phyloP scores from a whole-genome alignment of 257 asterid species.

The Ehretia macrophylla region DNA sequence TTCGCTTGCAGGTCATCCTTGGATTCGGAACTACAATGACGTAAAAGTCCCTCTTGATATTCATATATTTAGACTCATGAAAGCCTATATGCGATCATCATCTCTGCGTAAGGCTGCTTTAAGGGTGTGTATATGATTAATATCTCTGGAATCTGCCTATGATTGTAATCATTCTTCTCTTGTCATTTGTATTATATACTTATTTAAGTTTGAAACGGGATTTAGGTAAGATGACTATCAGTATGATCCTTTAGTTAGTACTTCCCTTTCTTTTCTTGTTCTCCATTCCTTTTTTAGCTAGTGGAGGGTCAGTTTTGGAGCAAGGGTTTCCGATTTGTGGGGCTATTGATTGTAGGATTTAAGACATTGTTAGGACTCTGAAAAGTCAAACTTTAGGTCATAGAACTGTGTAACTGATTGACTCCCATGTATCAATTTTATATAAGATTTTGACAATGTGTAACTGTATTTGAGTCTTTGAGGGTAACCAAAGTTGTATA shows the following conservation, averaged over 20 bases:
- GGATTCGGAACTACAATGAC: slow-evolving; percentile 42
- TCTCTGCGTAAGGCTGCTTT: slow-evolving; percentile 70
- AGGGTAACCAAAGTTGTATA: too few relatives aligned
- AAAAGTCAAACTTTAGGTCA: too few relatives aligned
- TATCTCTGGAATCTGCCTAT: not conserved
- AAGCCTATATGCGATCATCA: slow-evolving; percentile 60
- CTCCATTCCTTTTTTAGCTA: too few relatives aligned
- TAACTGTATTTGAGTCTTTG: too few relatives aligned
- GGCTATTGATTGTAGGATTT: too few relatives aligned
- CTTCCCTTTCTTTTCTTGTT: not conserved
- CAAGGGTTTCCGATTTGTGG: too few relatives aligned
- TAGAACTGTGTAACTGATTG: too few relatives aligned
- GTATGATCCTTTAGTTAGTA: too few relatives aligned
- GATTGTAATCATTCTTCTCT: slow-evolving; percentile 1
- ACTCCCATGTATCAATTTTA: too few relatives aligned
- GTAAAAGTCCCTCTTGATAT: slow-evolving; percentile 42
- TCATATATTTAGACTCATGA: slow-evolving; percentile 50
- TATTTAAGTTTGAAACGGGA: not conserved
- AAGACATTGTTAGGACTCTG: too few relatives aligned
- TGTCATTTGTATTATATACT: slow-evolving; percentile 3
- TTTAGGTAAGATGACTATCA: not conserved
- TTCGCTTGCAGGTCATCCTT: slow-evolving; percentile 62
- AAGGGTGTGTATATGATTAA: slow-evolving; percentile 47
- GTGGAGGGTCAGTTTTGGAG: too few relatives aligned
- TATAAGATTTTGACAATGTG: too few relatives aligned